phyloP scores from a whole-genome alignment of 2,329 filamentous ascomycete species.

The Epichloe aotearoae region DNA sequence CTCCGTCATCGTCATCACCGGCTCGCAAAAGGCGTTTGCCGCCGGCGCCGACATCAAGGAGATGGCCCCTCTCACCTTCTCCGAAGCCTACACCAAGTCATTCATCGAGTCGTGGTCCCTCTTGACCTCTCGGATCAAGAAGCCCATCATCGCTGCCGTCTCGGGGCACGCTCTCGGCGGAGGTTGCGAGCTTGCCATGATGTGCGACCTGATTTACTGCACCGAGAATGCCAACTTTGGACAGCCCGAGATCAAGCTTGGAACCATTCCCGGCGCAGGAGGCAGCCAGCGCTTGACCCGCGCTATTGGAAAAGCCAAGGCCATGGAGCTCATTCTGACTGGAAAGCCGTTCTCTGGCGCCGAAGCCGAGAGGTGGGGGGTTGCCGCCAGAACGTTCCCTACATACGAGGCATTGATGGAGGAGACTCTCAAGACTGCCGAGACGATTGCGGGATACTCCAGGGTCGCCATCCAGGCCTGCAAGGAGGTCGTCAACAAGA shows the following conservation, averaged over 20 bases:
- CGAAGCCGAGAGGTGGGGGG: constrained; percentile 85
- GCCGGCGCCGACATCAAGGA: constrained; percentile 98
- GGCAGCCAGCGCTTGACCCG: constrained; percentile 80
- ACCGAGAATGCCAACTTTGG: constrained; percentile 79
- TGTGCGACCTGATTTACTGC: constrained; percentile 93
- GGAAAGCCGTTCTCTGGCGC: constrained; percentile 71
- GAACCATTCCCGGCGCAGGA: constrained; percentile 81
- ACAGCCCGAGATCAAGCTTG: constrained; percentile 93
- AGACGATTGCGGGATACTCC: constrained; percentile 78
- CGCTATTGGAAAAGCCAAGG: constrained; percentile 69
- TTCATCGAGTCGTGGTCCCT: constrained; percentile 95
- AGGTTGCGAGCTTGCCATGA: constrained; percentile 92
- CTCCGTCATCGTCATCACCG: constrained; percentile 72
- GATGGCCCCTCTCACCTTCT: constrained; percentile 88
- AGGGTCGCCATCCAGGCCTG: constrained; percentile 76
- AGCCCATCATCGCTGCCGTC: constrained; percentile 86
- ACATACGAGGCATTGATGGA: constrained; percentile 72
- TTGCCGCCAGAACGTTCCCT: constrained; percentile 72
- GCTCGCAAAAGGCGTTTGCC: constrained; percentile 76
- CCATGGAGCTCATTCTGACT: constrained; percentile 86
- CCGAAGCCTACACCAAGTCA: constrained; percentile 71
- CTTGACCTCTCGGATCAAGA: constrained; percentile 73
- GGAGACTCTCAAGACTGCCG: constrained; percentile 68
- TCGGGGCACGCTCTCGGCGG: constrained; percentile 91
- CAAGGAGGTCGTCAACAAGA: constrained; percentile 99